phyloP scores from a whole-genome alignment of 345 rosid genomes.

The Salix purpurea region DNA sequence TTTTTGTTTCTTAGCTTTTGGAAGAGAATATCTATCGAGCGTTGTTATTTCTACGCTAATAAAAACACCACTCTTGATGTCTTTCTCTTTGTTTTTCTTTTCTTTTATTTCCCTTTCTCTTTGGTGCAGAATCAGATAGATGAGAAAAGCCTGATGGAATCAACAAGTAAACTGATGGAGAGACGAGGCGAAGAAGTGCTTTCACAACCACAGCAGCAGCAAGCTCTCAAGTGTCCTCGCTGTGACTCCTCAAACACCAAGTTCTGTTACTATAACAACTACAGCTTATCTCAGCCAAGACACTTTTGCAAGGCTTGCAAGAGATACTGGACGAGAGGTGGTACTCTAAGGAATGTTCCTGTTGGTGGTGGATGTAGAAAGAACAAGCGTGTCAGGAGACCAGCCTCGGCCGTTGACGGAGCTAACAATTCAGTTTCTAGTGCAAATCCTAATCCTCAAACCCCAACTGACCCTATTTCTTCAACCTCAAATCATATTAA shows the following conservation, averaged over 20 bases:
- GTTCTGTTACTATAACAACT: conserved; percentile 79
- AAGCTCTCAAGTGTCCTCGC: conserved; percentile 65
- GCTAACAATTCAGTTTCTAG: conserved; percentile 14
- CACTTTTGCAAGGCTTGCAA: conserved; percentile 77
- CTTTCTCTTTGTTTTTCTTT: conserved; percentile 10
- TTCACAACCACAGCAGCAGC: conserved; percentile 23
- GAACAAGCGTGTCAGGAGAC: conserved; percentile 59
- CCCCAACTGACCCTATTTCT: conserved; percentile 26
- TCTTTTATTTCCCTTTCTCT: conserved; percentile 7
- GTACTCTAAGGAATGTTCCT: conserved; percentile 64
- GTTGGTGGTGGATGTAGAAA: conserved; percentile 75
- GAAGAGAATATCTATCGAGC: conserved; percentile 35
- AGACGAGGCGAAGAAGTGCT: conserved; percentile 32
- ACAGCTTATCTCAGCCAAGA: conserved; percentile 65
- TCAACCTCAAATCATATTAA: conserved; percentile 44
- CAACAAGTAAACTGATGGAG: conserved; percentile 40
- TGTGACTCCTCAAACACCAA: conserved; percentile 72
- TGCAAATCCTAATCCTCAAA: conserved; percentile 30
- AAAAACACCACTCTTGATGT: conserved; percentile 17
- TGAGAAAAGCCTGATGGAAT: conserved; percentile 51
- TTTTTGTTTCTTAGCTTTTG: conserved; percentile 34
- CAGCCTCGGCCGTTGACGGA: conserved; percentile 29
- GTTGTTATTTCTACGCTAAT: conserved; percentile 28
- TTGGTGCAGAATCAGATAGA: conserved; percentile 42
- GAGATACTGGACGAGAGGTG: conserved; percentile 71